phyloP scores from a whole-genome alignment of 352 stramenopile species.

The Globisporangium uncinulatum region DNA sequence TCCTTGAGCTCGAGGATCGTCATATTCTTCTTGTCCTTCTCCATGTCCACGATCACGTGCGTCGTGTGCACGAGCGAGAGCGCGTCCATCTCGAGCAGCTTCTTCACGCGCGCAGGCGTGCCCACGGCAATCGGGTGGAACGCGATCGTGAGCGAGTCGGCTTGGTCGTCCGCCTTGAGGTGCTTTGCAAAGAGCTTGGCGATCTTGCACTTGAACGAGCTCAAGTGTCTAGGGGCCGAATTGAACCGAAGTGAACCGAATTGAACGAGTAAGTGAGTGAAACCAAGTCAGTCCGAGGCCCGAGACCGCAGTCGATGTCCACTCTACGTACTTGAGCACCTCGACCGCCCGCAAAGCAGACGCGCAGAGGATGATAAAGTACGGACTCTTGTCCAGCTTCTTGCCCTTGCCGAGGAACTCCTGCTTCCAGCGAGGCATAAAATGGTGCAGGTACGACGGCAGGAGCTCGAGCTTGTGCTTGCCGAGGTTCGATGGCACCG shows the following conservation, averaged over 20 bases:
- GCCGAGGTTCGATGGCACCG: slow-evolving; percentile 42
- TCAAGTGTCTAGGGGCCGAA: slow-evolving; percentile 38
- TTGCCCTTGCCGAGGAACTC: slow-evolving; percentile 73
- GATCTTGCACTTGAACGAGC: slow-evolving; percentile 86
- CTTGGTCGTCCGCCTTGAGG: slow-evolving; percentile 88
- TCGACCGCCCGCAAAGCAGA: slow-evolving; percentile 90
- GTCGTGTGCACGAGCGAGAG: slow-evolving; percentile 77
- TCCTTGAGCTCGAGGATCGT: slow-evolving; percentile 83
- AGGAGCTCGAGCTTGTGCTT: slow-evolving; percentile 79
- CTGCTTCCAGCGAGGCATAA: slow-evolving; percentile 68
- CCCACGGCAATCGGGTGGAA: slow-evolving; percentile 80
- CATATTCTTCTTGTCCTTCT: slow-evolving; percentile 84
- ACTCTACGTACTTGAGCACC: slow-evolving; percentile 91
- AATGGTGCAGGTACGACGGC: slow-evolving; percentile 65
- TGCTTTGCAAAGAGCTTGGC: slow-evolving; percentile 97
- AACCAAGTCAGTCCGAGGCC: too few species aligned
- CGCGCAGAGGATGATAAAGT: slow-evolving; percentile 89
- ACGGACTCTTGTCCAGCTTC: slow-evolving; percentile 85
- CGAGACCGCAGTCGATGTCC: neutral
- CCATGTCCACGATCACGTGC: slow-evolving; percentile 81
- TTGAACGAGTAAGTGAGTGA: neutral
- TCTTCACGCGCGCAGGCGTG: slow-evolving; percentile 72
- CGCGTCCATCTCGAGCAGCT: slow-evolving; percentile 67
- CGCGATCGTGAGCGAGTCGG: slow-evolving; percentile 60
- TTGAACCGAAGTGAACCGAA: neutral